phyloP scores from a whole-genome alignment of 768 basidiomycete species.

The Heimioporus sp. region DNA sequence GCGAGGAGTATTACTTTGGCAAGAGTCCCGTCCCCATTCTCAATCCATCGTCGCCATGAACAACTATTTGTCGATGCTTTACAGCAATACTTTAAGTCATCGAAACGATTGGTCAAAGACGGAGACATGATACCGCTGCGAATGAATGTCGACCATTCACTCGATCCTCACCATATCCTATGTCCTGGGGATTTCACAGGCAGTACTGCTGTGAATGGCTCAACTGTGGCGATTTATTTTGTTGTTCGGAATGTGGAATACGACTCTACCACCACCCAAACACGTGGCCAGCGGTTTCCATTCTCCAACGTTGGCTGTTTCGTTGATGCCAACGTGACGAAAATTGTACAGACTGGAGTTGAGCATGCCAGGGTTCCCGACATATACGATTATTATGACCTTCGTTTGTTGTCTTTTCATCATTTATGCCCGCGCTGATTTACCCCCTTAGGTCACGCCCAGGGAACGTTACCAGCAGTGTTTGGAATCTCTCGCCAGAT shows the following conservation, averaged over 20 bases:
- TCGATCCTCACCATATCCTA: conserved; percentile 16
- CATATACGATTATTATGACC: conserved; percentile 43
- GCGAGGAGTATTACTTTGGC: conserved; percentile 74
- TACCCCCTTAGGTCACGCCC: conserved; percentile 18
- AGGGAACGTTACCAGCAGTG: not conserved
- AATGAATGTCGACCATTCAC: conserved; percentile 51
- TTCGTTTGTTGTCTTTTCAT: conserved; percentile 41
- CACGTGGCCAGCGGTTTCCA: conserved; percentile 48
- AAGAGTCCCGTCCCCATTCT: conserved; percentile 74
- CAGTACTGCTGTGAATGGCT: not conserved
- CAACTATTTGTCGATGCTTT: conserved; percentile 57
- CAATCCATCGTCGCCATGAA: conserved; percentile 65
- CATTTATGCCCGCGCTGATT: conserved; percentile 5
- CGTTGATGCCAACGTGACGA: conserved; percentile 71
- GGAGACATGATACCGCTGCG: conserved; percentile 72
- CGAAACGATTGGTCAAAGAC: conserved; percentile 58
- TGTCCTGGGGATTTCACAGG: conserved; percentile 3
- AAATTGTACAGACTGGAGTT: conserved; percentile 75
- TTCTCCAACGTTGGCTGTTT: conserved; percentile 81
- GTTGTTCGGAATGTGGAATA: conserved; percentile 75
- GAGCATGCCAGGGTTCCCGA: conserved; percentile 65
- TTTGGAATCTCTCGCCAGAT: conserved; percentile 46
- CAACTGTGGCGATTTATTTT: conserved; percentile 67
- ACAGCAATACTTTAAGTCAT: conserved; percentile 56
- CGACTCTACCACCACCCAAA: conserved; percentile 44